Percentiles rank a stretch among this genome's conserved stretches.
phyloP scores from a whole-genome alignment of 768 basidiomycete genomes.

The Termitomyces sp. region DNA sequence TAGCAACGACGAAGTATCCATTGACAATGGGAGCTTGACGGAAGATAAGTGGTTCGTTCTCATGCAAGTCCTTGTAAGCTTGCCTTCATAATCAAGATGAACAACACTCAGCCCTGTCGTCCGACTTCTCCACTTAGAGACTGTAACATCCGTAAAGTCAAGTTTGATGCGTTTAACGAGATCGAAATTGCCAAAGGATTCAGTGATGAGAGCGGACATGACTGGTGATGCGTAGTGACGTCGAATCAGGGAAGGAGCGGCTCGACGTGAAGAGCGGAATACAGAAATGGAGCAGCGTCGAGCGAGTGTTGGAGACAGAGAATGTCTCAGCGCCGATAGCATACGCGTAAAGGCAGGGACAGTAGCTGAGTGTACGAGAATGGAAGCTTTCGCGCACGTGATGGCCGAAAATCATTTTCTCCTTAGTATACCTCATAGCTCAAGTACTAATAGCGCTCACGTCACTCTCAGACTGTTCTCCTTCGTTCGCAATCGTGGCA shows the following conservation, averaged over 20 bases:
- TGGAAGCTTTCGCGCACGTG: neutral
- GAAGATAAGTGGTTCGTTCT: constrained; percentile 12
- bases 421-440: too few relatives aligned
- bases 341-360: constrained; percentile 6
- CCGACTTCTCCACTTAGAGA: constrained; percentile 87
- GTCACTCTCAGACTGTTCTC: constrained; percentile 3
- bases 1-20: constrained; percentile 85
- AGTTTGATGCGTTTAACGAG: constrained; percentile 71
- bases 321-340: constrained; percentile 9
- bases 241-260: neutral
- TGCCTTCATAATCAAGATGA: constrained; percentile 87
- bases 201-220: constrained; percentile 23
- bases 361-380: neutral
- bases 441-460: neutral
- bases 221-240: constrained; percentile 11
- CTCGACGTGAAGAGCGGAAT: neutral
- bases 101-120: constrained; percentile 86
- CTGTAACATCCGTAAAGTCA: constrained; percentile 70
- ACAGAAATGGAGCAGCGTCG: constrained; percentile 3
- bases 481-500: constrained; percentile 1
- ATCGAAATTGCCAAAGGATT: constrained; percentile 75
- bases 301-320: constrained; percentile 8
- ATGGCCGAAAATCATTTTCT: neutral
- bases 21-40: constrained; percentile 76
- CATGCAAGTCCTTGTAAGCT: constrained; percentile 13